Percentiles rank a stretch among this genome's conserved stretches.
Evolutionary conservation across 768 basidiomycete species (phyloP).

Genomic region (Psilocybe cyanescens): DNA sequence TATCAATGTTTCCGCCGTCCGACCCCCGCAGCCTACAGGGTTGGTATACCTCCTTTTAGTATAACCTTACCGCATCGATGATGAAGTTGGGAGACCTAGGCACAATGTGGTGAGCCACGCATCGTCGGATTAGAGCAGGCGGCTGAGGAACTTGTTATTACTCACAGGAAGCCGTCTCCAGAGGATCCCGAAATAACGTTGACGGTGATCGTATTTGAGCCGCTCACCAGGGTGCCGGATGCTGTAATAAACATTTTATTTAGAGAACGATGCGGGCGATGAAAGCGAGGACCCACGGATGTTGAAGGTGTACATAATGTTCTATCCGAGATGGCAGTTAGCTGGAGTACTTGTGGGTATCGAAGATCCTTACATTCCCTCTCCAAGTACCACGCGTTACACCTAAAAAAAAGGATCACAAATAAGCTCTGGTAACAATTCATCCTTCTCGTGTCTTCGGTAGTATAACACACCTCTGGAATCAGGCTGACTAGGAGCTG

Average conservation of each 20-base stretch:
- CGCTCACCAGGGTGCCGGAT: constrained; percentile 31
- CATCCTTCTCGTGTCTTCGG: background rate
- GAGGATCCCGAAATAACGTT: constrained; percentile 39
- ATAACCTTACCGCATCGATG: constrained; percentile 29
- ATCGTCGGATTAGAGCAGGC: background rate
- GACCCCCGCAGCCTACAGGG: background rate
- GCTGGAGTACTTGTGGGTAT: background rate
- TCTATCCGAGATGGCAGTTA: constrained; percentile 20
- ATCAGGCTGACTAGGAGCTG: constrained; percentile 35
- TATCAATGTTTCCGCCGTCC: background rate
- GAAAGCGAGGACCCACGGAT: constrained; percentile 30
- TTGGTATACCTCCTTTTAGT: background rate
- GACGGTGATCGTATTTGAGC: constrained; percentile 33
- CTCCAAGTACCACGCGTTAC: constrained; percentile 41
- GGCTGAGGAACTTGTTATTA: constrained; percentile 10
- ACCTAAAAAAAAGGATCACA: constrained; percentile 14
- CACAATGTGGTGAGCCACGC: too few relatives aligned
- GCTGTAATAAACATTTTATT: constrained; percentile 20
- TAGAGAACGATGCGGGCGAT: too few relatives aligned
- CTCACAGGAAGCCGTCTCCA: constrained; percentile 35
- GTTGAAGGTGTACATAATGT: constrained; percentile 36
- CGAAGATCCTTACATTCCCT: constrained; percentile 32
- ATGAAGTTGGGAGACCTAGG: constrained; percentile 35
- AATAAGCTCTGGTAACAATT: background rate
- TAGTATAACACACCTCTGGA: constrained; percentile 25